Evolutionary conservation across 2,329 filamentous ascomycete species (phyloP).

Genomic region (Diaporthe vexans): DNA sequence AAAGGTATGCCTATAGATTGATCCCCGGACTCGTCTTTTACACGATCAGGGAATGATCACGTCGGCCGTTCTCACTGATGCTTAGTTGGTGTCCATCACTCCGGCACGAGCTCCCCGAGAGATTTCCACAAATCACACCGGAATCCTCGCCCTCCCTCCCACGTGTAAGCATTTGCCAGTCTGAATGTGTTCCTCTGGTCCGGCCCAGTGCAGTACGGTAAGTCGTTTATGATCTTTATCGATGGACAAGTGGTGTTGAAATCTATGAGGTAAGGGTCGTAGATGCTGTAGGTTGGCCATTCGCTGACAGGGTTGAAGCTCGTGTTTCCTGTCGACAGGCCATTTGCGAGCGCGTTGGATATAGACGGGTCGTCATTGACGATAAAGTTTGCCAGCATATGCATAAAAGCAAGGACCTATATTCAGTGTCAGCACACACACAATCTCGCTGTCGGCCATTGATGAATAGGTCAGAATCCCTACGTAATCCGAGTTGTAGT

Average conservation of each 20-base stretch:
- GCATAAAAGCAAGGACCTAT: slow-evolving; percentile 27
- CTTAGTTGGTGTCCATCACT: not conserved
- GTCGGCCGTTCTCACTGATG: no score
- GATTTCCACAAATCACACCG: slow-evolving; percentile 32
- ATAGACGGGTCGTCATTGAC: slow-evolving; percentile 8
- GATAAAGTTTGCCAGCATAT: slow-evolving; percentile 28
- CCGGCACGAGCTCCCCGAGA: slow-evolving; percentile 7
- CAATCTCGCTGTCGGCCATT: not conserved
- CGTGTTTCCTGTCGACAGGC: slow-evolving; percentile 9
- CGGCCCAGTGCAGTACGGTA: slow-evolving; percentile 20
- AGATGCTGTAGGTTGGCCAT: slow-evolving; percentile 22
- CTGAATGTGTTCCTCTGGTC: slow-evolving; percentile 9
- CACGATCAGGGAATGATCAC: no score
- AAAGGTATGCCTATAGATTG: no score
- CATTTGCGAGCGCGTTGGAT: slow-evolving; percentile 5
- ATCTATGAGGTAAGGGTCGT: slow-evolving; percentile 9
- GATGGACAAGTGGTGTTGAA: slow-evolving; percentile 32
- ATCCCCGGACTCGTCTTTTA: no score
- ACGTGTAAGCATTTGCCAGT: slow-evolving; percentile 22
- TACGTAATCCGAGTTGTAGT: slow-evolving; percentile 26
- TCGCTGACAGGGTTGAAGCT: slow-evolving; percentile 25
- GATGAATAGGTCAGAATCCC: not conserved
- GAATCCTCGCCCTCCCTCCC: slow-evolving; percentile 22
- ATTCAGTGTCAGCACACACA: not conserved
- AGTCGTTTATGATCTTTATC: not conserved